Evolutionary conservation across 495 filamentous ascomycete genomes (phyloP).

Genomic region (Hypomontagnella submonticulosa): DNA sequence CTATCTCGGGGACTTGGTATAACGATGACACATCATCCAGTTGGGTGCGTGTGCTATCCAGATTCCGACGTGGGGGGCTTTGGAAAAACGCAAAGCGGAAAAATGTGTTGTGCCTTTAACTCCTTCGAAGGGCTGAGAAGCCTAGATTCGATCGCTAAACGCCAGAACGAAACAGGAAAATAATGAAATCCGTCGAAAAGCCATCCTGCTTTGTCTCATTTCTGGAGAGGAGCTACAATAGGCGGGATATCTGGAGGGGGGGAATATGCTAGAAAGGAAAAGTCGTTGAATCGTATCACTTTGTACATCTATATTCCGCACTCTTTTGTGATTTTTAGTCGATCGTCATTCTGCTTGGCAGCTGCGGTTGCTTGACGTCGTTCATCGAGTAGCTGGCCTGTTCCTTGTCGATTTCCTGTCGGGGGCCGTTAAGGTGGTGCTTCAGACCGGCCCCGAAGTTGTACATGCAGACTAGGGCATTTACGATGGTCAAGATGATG

Average conservation of each 20-base stretch:
- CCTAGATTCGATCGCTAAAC: constrained; percentile 34
- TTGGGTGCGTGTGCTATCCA: constrained; percentile 29
- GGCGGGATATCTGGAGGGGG: constrained; percentile 44
- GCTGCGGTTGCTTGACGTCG: constrained; percentile 66
- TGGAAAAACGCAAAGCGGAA: constrained; percentile 2
- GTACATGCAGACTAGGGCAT: constrained; percentile 83
- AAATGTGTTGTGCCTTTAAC: constrained; percentile 21
- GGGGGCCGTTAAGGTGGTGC: constrained; percentile 77
- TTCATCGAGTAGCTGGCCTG: constrained; percentile 76
- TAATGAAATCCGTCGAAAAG: constrained; percentile 24
- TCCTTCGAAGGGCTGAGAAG: constrained; percentile 23
- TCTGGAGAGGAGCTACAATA: constrained; percentile 19
- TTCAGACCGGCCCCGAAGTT: constrained; percentile 95
- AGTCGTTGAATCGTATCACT: constrained; percentile 48
- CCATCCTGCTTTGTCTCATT: constrained; percentile 22
- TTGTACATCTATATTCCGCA: constrained; percentile 46
- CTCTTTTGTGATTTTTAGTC: constrained; percentile 63
- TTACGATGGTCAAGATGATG: constrained; percentile 88
- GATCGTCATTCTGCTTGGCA: constrained; percentile 85
- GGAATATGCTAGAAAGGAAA: constrained; percentile 44
- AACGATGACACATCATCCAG: constrained; percentile 13
- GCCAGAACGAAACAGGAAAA: constrained; percentile 28
- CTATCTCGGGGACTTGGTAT: neutral
- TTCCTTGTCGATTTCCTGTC: constrained; percentile 75
- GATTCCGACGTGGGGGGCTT: constrained; percentile 11